These are phyloP conservation scores for Logfia minima DNA, from an alignment of 129 eudicot genomes.

Conservation along the genomic window DNA sequence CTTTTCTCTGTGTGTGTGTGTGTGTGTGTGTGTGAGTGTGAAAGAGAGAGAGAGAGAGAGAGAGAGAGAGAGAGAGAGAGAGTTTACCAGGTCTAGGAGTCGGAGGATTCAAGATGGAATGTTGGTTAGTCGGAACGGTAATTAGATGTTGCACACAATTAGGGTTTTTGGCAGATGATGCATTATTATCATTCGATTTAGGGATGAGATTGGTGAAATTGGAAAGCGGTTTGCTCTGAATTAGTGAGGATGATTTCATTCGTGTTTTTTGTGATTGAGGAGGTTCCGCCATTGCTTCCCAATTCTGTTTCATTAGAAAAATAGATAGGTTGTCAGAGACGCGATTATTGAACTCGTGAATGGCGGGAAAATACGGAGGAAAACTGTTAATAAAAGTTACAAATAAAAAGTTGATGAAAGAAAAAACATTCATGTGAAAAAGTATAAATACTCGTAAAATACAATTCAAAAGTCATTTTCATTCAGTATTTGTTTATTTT, in stretches of 20 bases:
- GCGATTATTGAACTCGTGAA: background rate
- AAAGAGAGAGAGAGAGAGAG: constrained; percentile 3
- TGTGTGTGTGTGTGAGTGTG: background rate
- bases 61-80: constrained; percentile 16
- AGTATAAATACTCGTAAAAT: too few species aligned
- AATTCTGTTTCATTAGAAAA: background rate
- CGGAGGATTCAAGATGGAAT: background rate
- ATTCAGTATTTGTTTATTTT: too few species aligned
- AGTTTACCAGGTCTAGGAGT: constrained; percentile 28
- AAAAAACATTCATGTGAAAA: too few species aligned
- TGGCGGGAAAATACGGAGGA: background rate
- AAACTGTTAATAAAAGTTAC: background rate
- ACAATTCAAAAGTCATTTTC: too few species aligned
- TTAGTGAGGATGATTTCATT: constrained; percentile 6
- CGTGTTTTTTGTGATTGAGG: constrained; percentile 18
- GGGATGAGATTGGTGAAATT: constrained; percentile 29
- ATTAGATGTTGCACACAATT: background rate
- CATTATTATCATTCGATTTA: constrained; percentile 4
- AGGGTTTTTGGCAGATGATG: constrained; percentile 36
- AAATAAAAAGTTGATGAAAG: too few species aligned
- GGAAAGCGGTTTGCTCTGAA: constrained; percentile 31
- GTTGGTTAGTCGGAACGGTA: background rate
- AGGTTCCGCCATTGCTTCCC: constrained; percentile 14
- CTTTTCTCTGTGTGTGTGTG: background rate
- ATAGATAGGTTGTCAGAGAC: background rate